These are phyloP conservation scores for Lithospermum erythrorhizon DNA, from an alignment of 257 asterid genomes.

Conservation along the genomic window DNA sequence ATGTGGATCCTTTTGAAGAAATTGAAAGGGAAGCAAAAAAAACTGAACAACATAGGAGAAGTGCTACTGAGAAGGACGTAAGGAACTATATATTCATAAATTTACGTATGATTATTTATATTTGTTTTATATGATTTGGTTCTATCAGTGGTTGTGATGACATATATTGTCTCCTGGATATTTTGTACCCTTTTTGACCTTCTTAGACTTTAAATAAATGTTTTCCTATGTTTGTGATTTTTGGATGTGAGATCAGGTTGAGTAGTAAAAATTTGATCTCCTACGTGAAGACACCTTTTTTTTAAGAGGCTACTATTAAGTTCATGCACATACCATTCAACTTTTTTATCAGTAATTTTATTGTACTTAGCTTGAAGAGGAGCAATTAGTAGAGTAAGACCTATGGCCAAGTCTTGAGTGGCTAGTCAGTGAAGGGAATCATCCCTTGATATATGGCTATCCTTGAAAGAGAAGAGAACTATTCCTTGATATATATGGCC, in stretches of 20 bases:
- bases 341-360: no score
- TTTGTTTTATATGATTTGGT: no score
- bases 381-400: neutral
- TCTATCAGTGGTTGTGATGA: neutral
- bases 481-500: neutral
- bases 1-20: conserved; percentile 92
- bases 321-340: neutral
- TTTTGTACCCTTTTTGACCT: no score
- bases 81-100: conserved; percentile 17
- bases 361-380: neutral
- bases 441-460: neutral
- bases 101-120: neutral
- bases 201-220: neutral
- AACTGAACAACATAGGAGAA: conserved; percentile 96
- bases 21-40: conserved; percentile 60
- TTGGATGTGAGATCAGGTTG: neutral
- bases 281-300: neutral
- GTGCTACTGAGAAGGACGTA: conserved; percentile 91
- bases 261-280: neutral
- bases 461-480: neutral
- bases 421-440: neutral
- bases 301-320: neutral
- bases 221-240: neutral
- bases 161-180: neutral
- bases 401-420: neutral